Evolutionary conservation across 1,284 basidiomycete genomes (phyloP).

Genomic region (Ustilago shanxiensis): DNA sequence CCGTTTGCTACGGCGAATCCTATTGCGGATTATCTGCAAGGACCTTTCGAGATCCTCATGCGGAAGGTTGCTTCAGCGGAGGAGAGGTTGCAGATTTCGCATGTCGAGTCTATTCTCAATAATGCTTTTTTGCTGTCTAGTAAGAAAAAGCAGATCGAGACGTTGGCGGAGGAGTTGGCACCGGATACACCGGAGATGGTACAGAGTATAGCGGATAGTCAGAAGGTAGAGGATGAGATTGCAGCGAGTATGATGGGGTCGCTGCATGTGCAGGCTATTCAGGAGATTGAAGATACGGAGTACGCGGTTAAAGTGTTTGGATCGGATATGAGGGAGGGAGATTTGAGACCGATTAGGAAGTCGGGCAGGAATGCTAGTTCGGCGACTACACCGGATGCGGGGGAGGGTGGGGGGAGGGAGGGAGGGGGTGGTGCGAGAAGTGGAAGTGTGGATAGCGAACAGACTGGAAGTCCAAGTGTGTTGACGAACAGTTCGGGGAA

Average conservation of each 20-base stretch:
- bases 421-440: conserved; percentile 1
- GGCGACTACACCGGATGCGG: conserved; percentile 29
- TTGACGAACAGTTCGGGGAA: background rate
- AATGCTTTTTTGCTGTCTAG: conserved; percentile 27
- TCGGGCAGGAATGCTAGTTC: background rate
- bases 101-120: conserved; percentile 41
- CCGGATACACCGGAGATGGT: conserved; percentile 45
- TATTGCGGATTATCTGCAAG: conserved; percentile 41
- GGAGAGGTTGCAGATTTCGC: conserved; percentile 39
- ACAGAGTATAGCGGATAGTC: conserved; percentile 46
- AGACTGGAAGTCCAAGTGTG: conserved; percentile 1
- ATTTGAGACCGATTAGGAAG: conserved; percentile 30
- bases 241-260: conserved; percentile 42
- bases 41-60: conserved; percentile 49
- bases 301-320: conserved; percentile 44
- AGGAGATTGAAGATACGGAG: conserved; percentile 40
- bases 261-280: conserved; percentile 34
- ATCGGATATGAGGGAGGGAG: conserved; percentile 35
- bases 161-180: conserved; percentile 32
- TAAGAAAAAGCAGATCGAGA: conserved; percentile 39
- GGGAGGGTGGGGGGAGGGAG: background rate
- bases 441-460: conserved; percentile 15
- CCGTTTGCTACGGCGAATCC: conserved; percentile 40
- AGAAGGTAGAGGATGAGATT: conserved; percentile 44
- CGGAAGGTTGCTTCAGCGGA: conserved; percentile 36